Percentiles rank a stretch among this genome's conserved stretches.
Evolutionary conservation across 768 basidiomycete genomes (phyloP).

Genomic region (Kwoniella mangroviensis): DNA sequence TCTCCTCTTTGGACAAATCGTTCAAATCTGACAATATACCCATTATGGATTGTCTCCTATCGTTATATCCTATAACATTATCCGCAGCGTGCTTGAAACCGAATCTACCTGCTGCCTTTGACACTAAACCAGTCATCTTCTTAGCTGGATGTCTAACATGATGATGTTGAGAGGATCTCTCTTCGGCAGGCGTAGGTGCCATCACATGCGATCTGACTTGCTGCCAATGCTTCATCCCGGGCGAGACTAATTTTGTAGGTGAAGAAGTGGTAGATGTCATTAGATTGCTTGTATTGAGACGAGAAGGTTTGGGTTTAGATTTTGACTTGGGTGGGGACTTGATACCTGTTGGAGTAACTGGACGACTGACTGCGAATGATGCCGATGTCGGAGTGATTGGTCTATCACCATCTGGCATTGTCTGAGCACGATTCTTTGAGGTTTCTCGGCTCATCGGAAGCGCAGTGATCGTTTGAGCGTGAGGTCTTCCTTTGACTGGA

Average conservation of each 20-base stretch:
- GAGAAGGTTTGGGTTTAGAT: slow-evolving; percentile 38
- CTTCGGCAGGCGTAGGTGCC: slow-evolving; percentile 34
- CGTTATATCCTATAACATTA: slow-evolving; percentile 40
- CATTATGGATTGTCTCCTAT: slow-evolving; percentile 24
- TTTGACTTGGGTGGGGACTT: slow-evolving; percentile 21
- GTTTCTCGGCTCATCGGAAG: slow-evolving; percentile 23
- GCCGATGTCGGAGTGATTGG: slow-evolving; percentile 17
- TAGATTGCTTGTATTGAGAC: slow-evolving; percentile 39
- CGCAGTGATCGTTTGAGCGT: slow-evolving; percentile 9
- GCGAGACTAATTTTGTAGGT: slow-evolving; percentile 41
- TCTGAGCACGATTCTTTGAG: slow-evolving; percentile 11
- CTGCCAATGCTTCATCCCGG: slow-evolving; percentile 50
- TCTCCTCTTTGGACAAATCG: slow-evolving; percentile 36
- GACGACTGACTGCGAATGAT: slow-evolving; percentile 22
- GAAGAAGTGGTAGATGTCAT: slow-evolving; percentile 22
- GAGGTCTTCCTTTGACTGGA: neutral
- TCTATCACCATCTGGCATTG: slow-evolving; percentile 1
- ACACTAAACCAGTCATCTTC: slow-evolving; percentile 41
- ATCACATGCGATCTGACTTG: slow-evolving; percentile 49
- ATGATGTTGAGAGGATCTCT: slow-evolving; percentile 18
- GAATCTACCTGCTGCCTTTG: slow-evolving; percentile 47
- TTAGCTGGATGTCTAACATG: slow-evolving; percentile 3
- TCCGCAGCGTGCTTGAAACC: slow-evolving; percentile 48
- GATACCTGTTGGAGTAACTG: slow-evolving; percentile 17
- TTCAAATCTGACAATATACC: slow-evolving; percentile 25